Percentiles rank a stretch among this genome's conserved stretches.
These are phyloP conservation scores for Kwoniella bestiolae DNA, from an alignment of 768 basidiomycete species.

Conservation along the genomic window DNA sequence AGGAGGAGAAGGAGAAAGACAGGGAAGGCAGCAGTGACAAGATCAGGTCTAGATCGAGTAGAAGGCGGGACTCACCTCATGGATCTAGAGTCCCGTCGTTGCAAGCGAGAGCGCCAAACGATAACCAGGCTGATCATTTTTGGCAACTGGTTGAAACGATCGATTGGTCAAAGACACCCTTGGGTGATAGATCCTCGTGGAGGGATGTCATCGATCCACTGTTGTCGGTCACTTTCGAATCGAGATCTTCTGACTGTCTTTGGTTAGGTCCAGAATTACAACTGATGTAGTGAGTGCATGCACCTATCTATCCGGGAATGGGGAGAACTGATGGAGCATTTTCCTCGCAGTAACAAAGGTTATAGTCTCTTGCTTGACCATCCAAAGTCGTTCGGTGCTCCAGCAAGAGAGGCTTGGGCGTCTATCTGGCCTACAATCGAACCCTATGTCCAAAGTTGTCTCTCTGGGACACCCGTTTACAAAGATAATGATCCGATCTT, in stretches of 20 bases:
- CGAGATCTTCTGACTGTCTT: conserved; percentile 29
- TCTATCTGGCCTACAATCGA: conserved; percentile 35
- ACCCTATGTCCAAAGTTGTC: conserved; percentile 19
- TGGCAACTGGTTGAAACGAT: conserved; percentile 34
- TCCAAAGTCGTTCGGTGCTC: conserved; percentile 35
- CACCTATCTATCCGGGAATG: neutral
- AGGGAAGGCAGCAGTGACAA: neutral
- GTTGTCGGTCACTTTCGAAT: conserved; percentile 38
- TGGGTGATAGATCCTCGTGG: conserved; percentile 43
- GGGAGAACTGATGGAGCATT: neutral
- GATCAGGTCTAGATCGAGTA: conserved; percentile 1
- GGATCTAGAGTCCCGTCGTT: neutral
- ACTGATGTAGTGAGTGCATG: conserved; percentile 39
- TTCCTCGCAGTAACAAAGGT: conserved; percentile 30
- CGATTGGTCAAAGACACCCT: conserved; percentile 42
- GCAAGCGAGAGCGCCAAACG: conserved; percentile 1
- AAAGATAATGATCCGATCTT: conserved; percentile 38
- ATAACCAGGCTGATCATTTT: conserved; percentile 26
- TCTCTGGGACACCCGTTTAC: conserved; percentile 29
- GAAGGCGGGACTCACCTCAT: conserved; percentile 8
- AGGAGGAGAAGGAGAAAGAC: neutral
- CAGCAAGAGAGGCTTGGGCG: conserved; percentile 38
- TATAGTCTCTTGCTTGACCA: conserved; percentile 42
- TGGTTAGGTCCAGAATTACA: conserved; percentile 47
- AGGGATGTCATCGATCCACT: conserved; percentile 35